phyloP scores from a whole-genome alignment of 208 protist species.

The Leishmania tropica region DNA sequence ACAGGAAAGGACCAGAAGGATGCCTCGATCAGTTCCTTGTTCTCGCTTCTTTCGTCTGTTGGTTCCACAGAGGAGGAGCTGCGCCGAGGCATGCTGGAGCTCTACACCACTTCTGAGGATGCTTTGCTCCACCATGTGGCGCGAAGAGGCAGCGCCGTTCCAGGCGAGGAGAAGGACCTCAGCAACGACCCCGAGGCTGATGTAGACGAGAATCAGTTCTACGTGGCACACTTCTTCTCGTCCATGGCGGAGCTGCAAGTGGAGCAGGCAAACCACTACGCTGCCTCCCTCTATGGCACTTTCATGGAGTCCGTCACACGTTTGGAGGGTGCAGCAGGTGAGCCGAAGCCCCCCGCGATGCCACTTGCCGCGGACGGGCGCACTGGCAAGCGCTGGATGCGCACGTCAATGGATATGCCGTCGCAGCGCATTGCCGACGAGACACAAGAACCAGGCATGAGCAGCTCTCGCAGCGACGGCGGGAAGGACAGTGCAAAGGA shows the following conservation, averaged over 20 bases:
- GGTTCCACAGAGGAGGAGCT: background rate
- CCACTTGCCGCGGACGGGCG: background rate
- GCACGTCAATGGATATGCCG: background rate
- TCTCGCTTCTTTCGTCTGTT: background rate
- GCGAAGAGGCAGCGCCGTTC: background rate
- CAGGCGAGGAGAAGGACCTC: slow-evolving; percentile 5
- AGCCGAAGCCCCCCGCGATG: background rate
- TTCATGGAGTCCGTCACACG: slow-evolving; percentile 48
- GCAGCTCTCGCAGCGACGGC: slow-evolving; percentile 6
- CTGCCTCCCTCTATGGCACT: slow-evolving; percentile 23
- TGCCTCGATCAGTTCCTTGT: background rate
- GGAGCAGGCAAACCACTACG: slow-evolving; percentile 28
- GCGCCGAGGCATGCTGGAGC: background rate
- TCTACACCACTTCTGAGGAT: slow-evolving; percentile 34
- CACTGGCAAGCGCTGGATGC: background rate
- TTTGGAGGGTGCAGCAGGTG: slow-evolving; percentile 12
- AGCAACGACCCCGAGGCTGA: background rate
- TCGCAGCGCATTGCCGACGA: background rate
- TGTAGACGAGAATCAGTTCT: slow-evolving; percentile 19
- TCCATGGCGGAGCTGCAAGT: slow-evolving; percentile 36
- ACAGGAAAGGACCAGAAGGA: too few relatives aligned
- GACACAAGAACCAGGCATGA: background rate
- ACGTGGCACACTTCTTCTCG: slow-evolving; percentile 40
- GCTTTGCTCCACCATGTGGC: slow-evolving; percentile 25
- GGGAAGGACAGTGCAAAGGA: background rate